Evolutionary conservation across 768 basidiomycete genomes (phyloP).

Genomic region (Phlegmacium glaucopus): DNA sequence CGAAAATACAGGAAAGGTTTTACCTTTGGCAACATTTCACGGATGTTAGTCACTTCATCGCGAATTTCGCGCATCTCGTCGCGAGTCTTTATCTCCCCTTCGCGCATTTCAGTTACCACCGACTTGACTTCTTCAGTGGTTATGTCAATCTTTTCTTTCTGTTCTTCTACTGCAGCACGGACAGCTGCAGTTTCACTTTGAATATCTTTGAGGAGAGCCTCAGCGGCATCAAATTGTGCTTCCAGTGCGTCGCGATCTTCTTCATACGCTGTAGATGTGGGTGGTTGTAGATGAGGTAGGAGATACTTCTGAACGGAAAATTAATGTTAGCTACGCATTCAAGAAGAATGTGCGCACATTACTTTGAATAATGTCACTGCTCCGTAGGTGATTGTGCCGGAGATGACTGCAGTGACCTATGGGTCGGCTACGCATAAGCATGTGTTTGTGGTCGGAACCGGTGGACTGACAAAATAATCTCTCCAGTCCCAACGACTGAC

Average conservation of each 20-base stretch:
- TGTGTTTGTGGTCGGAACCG: constrained; percentile 13
- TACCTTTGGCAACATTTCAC: constrained; percentile 93
- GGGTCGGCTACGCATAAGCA: constrained; percentile 13
- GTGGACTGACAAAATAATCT: constrained; percentile 84
- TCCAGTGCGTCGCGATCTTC: constrained; percentile 80
- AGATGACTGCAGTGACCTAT: constrained; percentile 91
- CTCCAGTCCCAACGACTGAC: constrained; percentile 82
- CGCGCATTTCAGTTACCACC: constrained; percentile 71
- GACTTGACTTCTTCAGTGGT: constrained; percentile 70
- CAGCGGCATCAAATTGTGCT: constrained; percentile 88
- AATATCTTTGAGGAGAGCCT: constrained; percentile 76
- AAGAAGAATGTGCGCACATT: constrained; percentile 12
- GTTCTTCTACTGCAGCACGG: constrained; percentile 69
- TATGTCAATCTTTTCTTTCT: constrained; percentile 67
- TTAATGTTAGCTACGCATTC: neutral
- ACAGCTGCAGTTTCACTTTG: constrained; percentile 74
- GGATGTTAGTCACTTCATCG: constrained; percentile 85
- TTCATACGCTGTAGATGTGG: constrained; percentile 85
- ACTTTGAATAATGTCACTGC: constrained; percentile 79
- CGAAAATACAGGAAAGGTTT: constrained; percentile 6
- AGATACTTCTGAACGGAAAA: constrained; percentile 72
- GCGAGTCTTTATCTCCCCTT: constrained; percentile 72
- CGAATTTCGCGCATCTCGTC: constrained; percentile 91
- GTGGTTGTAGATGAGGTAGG: constrained; percentile 86
- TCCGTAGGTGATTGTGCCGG: constrained; percentile 81